Evolutionary conservation across 176 grass and related monocot genomes (phyloP).

Genomic region (Bonia amplexicaulis): DNA sequence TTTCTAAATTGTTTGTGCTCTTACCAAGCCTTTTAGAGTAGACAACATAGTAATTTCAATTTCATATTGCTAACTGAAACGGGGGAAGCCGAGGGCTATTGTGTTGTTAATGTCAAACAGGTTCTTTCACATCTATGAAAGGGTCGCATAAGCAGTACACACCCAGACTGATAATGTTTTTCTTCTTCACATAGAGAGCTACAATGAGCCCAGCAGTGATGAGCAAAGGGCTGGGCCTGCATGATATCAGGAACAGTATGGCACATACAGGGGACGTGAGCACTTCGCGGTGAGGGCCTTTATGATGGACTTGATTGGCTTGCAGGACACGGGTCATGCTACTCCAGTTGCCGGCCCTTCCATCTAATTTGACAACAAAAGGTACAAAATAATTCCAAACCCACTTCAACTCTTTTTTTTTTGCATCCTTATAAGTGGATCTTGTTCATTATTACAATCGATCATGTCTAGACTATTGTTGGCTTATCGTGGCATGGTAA

Average conservation of each 20-base stretch:
- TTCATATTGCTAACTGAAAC: not conserved
- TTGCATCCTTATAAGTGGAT: not conserved
- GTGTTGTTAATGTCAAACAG: not conserved
- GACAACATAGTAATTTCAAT: not conserved
- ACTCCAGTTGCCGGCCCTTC: conserved; percentile 69
- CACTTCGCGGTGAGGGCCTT: conserved; percentile 76
- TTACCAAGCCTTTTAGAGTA: not conserved
- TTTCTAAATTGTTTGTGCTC: not conserved
- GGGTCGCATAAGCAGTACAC: not conserved
- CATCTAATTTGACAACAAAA: conserved; percentile 30
- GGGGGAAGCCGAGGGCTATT: not conserved
- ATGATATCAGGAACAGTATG: conserved; percentile 70
- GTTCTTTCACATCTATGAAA: not conserved
- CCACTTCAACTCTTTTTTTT: not conserved
- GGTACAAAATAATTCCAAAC: conserved; percentile 8
- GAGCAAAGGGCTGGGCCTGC: conserved; percentile 59
- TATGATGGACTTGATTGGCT: conserved; percentile 95
- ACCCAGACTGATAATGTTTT: not conserved
- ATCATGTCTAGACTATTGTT: not conserved
- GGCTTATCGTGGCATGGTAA: not conserved
- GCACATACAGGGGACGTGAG: conserved; percentile 89
- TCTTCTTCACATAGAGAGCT: conserved; percentile 44
- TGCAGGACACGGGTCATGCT: conserved; percentile 46
- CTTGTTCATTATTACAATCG: not conserved
- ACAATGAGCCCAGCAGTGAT: conserved; percentile 81